These are phyloP conservation scores for Pseudocercospora fijiensis DNA, from an alignment of 2,329 filamentous ascomycete genomes.

Conservation along the genomic window DNA sequence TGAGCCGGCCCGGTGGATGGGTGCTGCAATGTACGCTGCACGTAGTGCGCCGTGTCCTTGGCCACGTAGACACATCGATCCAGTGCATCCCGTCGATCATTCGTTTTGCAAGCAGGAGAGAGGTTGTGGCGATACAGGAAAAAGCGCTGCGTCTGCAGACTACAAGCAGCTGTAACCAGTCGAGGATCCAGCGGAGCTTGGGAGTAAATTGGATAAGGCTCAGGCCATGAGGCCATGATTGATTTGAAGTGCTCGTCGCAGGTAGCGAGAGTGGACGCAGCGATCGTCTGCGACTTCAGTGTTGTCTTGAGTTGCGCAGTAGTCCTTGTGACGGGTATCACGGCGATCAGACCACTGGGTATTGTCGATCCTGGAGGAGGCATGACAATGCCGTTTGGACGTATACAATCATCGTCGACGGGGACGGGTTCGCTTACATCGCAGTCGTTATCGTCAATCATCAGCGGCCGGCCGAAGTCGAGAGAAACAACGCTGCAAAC, in stretches of 20 bases:
- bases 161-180: slow-evolving; percentile 70
- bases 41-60: slow-evolving; percentile 73
- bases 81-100: slow-evolving; percentile 68
- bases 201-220: slow-evolving; percentile 67
- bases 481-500: slow-evolving; percentile 64
- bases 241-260: slow-evolving; percentile 79
- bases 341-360: slow-evolving; percentile 70
- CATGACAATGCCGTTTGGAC: slow-evolving; percentile 49
- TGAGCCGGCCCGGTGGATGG: slow-evolving; percentile 26
- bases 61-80: slow-evolving; percentile 73
- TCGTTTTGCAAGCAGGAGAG: slow-evolving; percentile 64
- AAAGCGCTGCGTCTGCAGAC: slow-evolving; percentile 79
- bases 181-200: slow-evolving; percentile 69
- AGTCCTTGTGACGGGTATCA: slow-evolving; percentile 78
- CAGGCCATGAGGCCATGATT: slow-evolving; percentile 73
- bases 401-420: slow-evolving; percentile 76
- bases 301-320: slow-evolving; percentile 72
- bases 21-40: slow-evolving; percentile 63
- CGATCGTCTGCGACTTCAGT: slow-evolving; percentile 66
- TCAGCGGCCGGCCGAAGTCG: slow-evolving; percentile 74
- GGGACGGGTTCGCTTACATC: slow-evolving; percentile 77
- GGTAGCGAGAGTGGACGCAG: slow-evolving; percentile 65
- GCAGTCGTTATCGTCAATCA: slow-evolving; percentile 86
- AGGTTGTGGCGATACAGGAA: slow-evolving; percentile 88
- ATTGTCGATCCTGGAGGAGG: slow-evolving; percentile 47